Base-by-base conservation (phyloP, 495 filamentous ascomycete species). In the Darksidea phi region DNA sequence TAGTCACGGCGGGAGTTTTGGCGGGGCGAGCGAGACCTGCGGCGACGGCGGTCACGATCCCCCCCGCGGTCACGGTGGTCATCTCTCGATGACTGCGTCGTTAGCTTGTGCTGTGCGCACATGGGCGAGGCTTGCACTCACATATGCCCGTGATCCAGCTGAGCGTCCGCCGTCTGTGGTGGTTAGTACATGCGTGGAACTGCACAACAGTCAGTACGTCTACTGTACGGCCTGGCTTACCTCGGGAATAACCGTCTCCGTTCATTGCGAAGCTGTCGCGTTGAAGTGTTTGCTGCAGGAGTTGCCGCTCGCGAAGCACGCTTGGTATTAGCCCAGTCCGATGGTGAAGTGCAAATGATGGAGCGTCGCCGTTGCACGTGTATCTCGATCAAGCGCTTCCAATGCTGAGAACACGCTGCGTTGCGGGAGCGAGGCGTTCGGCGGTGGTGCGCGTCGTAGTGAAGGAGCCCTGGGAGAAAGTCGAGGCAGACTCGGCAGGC, bases 201-300 rank as follows among this genome's bases (percentile, higher is more conserved):
- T 58, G 42, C 38, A 54, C 24, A 41, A 53, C 51, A 54, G 26
- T 59, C 28, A 57, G 51, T 62, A 37, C 48, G 20, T 34, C 23
- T 24, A 23, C 55, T 20, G 24, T 15, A 47, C 49, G 55, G 52
- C 61, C 68, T 78, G 74, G 78, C 87, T 87, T 88, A 85, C 89
- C 85, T 73, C 88, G 84, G 61, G 88, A 86, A 75, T 93, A 93
- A 68, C 78, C 86, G 72, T 94, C 89, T 70, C 88, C 88, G 87
- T 93, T 94, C 90, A 95, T 95, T 61, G 58, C 86, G 76, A 45
- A 21, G 41, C 41, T 15, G 41, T 20, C 41, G 41, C 41, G 41
- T 43, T 20, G 41, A 43, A n/a, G 41, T 15, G 5, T 4, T 49
- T 49, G 46, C 17, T 6, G 23, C 10, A 4, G 28, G 3, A 49